phyloP scores from a whole-genome alignment of 345 rosid genomes.

The Schrenkiella parvula region DNA sequence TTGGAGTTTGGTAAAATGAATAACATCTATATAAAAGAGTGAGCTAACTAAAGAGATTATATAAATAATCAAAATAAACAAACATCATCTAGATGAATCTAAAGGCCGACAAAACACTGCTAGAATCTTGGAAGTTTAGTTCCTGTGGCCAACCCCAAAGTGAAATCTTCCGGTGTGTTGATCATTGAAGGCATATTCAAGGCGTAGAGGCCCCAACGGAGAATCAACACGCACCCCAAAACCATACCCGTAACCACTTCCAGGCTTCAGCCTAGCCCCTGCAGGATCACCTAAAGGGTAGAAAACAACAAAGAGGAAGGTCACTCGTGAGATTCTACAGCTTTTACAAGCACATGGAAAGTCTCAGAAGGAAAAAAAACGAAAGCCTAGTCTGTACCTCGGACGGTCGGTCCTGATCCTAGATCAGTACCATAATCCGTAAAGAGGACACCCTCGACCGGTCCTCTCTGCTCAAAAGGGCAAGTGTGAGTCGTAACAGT shows the following conservation, averaged over 20 bases:
- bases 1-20: background rate
- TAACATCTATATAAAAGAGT: background rate
- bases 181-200: constrained; percentile 83
- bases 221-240: constrained; percentile 85
- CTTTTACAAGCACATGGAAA: background rate
- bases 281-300: constrained; percentile 75
- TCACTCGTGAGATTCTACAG: background rate
- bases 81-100: constrained; percentile 4
- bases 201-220: constrained; percentile 80
- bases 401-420: constrained; percentile 75
- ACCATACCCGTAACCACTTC: constrained; percentile 90
- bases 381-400: constrained; percentile 45
- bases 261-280: constrained; percentile 88
- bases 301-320: constrained; percentile 11
- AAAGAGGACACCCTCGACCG: constrained; percentile 80
- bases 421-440: constrained; percentile 89
- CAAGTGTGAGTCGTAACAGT: background rate
- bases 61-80: background rate
- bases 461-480: constrained; percentile 59
- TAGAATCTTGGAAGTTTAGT: constrained; percentile 24
- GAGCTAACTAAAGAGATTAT: background rate
- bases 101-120: background rate
- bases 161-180: constrained; percentile 63
- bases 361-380: background rate
- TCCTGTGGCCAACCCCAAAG: constrained; percentile 86